Evolutionary conservation across 192 early-diverging fungal genomes (phyloP).

Genomic region (Backusella australiensis): DNA sequence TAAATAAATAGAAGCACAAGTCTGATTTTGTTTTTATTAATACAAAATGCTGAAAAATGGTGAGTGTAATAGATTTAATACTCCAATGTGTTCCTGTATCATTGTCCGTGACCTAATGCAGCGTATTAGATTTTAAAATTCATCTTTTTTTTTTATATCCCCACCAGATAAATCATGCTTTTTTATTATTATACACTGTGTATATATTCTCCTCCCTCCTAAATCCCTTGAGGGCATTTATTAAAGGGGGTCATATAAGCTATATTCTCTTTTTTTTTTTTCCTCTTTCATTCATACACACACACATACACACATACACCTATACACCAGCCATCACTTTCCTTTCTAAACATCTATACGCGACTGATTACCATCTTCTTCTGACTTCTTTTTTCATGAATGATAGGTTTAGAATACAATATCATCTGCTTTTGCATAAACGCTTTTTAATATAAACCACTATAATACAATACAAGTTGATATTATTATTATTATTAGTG

Average conservation of each 20-base stretch:
- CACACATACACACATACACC: background rate
- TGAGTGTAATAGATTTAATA: background rate
- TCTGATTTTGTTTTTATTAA: background rate
- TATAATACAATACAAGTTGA: background rate
- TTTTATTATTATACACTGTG: background rate
- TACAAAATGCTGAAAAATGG: background rate
- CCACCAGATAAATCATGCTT: background rate
- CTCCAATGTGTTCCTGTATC: background rate
- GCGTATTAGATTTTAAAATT: background rate
- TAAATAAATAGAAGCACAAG: background rate
- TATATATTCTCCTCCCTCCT: background rate
- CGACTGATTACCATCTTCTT: background rate
- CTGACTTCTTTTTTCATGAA: background rate
- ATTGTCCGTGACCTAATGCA: conserved; percentile 5
- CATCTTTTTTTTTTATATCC: background rate
- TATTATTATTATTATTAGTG: background rate
- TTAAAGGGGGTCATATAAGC: background rate
- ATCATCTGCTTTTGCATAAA: background rate
- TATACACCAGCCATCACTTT: background rate
- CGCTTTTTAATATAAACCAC: background rate
- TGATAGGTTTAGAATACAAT: background rate
- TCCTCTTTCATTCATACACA: background rate
- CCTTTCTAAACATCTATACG: background rate
- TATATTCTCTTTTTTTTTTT: background rate
- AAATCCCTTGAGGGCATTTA: background rate